Evolutionary conservation across 352 stramenopile genomes (phyloP).

Genomic region (Globisporangium emineosum): DNA sequence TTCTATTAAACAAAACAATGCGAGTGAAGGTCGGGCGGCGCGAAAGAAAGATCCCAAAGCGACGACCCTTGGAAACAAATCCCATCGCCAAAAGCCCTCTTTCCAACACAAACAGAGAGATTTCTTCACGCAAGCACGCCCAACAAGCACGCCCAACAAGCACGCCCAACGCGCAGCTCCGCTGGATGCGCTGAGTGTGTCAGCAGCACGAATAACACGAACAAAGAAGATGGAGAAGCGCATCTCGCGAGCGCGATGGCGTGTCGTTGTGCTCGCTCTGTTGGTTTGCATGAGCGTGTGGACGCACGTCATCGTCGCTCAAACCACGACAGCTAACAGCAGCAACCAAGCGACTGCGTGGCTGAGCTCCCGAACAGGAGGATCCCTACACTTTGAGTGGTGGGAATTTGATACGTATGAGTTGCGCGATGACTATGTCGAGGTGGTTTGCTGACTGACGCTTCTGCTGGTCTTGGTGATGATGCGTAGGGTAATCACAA

Average conservation of each 20-base stretch:
- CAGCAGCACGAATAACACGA: not conserved
- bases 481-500: slow-evolving; percentile 7
- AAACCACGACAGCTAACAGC: not conserved
- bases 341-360: not conserved
- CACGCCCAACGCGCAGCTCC: not conserved
- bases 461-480: not conserved
- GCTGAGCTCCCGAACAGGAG: slow-evolving; percentile 13
- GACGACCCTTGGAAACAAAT: too few species aligned
- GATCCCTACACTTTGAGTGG: slow-evolving; percentile 12
- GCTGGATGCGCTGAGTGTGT: not conserved
- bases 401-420: not conserved
- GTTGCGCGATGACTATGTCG: not conserved
- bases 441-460: not conserved
- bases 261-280: not conserved
- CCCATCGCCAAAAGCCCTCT: too few species aligned
- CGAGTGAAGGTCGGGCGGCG: too few species aligned
- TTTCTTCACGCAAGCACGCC: too few species aligned
- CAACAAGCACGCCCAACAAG: too few species aligned
- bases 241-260: too few species aligned
- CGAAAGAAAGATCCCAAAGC: too few species aligned
- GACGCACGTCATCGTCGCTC: not conserved
- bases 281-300: not conserved
- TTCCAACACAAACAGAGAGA: too few species aligned
- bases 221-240: not conserved
- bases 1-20: too few species aligned